Percentiles rank a stretch among this genome's conserved stretches.
Evolutionary conservation across 345 rosid species (phyloP).

Genomic region (Euphorbia pulcherrima): DNA sequence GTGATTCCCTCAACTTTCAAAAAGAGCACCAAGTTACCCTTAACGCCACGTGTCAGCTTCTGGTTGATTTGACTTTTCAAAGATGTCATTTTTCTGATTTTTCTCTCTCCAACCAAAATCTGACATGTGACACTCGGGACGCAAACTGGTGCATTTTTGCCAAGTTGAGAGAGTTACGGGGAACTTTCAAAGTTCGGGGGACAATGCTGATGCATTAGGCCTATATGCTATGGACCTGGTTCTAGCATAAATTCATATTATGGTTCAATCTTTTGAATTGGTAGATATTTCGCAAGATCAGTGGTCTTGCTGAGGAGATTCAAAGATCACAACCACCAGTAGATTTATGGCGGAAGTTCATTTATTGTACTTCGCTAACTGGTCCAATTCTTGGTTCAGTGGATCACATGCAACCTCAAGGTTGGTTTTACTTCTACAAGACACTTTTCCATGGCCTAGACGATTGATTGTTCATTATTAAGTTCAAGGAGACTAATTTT

Average conservation of each 20-base stretch:
- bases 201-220: no score
- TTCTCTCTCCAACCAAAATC: no score
- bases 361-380: conserved; percentile 82
- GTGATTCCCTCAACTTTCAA: no score
- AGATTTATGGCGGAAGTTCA: conserved; percentile 84
- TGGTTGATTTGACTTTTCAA: no score
- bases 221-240: neutral
- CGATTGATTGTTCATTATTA: neutral
- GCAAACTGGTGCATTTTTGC: no score
- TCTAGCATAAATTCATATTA: conserved; percentile 8
- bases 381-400: conserved; percentile 85
- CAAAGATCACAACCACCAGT: conserved; percentile 79
- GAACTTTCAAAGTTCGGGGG: no score
- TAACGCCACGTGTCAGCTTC: no score
- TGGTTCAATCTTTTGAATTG: conserved; percentile 6
- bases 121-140: no score
- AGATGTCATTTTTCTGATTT: no score
- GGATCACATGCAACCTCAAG: conserved; percentile 96
- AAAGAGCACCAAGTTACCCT: no score
- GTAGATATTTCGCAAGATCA: conserved; percentile 72
- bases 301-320: conserved; percentile 85
- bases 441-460: neutral
- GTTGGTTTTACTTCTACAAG: conserved; percentile 31
- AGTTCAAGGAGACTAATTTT: conserved; percentile 6
- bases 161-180: no score